Base-by-base conservation (phyloP, 176 grass and related monocot genomes). In the Avena sativa region DNA sequence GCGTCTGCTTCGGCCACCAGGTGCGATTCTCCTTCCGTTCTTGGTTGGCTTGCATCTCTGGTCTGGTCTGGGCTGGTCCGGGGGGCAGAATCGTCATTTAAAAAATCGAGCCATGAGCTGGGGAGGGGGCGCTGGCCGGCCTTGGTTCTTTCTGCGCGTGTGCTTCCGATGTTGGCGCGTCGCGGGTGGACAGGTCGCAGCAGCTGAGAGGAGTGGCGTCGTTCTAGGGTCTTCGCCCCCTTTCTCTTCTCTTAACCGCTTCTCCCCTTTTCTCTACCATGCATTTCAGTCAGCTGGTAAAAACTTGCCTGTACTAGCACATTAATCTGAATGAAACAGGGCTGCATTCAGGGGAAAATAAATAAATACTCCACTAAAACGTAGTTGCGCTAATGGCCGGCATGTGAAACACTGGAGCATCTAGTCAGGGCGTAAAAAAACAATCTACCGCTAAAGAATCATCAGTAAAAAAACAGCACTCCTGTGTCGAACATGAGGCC, bases 1-100 rank as follows among this genome's bases (percentile, higher is more conserved):
- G 96, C 86, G 73, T 98, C 82, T 98, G 96, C 92, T 98, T 98
- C 86, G 96, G 96, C 16, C 96, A 98, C 83, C 96, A 98, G 96
- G 96, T 98, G 66, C 61, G 66, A 2, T 19, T 19, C 12, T 0
- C 9, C 15, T 67, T 62, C 14, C n/a, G 50, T 48, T 40, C 68
- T 71, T 46, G 17, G 67, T 17, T 26, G 21, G 17, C 28, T 66
- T 6, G 16, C n/a, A 12, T 62, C n/a, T 25, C 9, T 12, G 43
- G 46, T 55, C 9, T 60, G 21, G 10, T 25, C 21, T 2, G 2
- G 52, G 17, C 56, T 20, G 21, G 8, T 2, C 11, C 17, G 17
- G 12, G 16, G 58, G 88, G 57, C 40, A 76, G 79, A 15, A 86
- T 4, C 77, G 69, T 86, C 38, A 76, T 30, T 17, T 43, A 2